Base-by-base conservation (phyloP, 345 rosid species). In the Barbarea vulgaris region DNA sequence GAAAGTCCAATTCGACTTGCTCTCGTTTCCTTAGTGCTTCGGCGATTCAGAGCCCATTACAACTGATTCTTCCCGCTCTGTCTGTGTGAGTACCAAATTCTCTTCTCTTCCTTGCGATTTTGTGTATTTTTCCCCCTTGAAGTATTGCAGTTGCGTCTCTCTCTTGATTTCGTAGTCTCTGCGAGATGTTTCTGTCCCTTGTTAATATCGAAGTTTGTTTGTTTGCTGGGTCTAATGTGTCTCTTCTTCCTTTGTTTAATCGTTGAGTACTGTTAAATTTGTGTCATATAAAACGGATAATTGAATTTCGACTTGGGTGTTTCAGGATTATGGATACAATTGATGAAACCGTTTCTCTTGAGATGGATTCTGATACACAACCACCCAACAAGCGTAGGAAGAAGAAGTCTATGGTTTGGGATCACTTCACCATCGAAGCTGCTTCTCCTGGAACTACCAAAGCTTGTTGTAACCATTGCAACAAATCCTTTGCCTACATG, bases 391-490 rank as follows among this genome's bases (percentile, higher is more conserved):
- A 81, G 82, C 86, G 88, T 2, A 87, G 93, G 73, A 88, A 86
- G 81, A 92, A 87, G 89, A 88, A 87, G 81, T 94, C 98, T 37
- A 83, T 87, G 51, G 98, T 91, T 27, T 94, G 97, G 97, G 93
- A 89, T n/a, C 90, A 94, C 82, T 94, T 94, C 80, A 87, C 97
- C 1, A 81, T 80, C 2, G 90, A 87, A 76, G 74, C 76, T 22
- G 79, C 86, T 33, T 81, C 83, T 9, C 86, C 84, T 61, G 96
- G 85, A 64, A 83, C 81, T 75, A 85, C 77, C 47, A 84, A 88
- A 84, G 98, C 97, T 41, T 83, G 77, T 75, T 94, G 97, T 76
- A 95, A 84, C 4, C 89, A 89, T 75, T 95, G 99, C 80, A 87
- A 95, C 77, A 84, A 82, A 70, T 84, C 88, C 3, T 95, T 87